Evolutionary conservation across 345 rosid genomes (phyloP).

Genomic region (Mercurialis annua): DNA sequence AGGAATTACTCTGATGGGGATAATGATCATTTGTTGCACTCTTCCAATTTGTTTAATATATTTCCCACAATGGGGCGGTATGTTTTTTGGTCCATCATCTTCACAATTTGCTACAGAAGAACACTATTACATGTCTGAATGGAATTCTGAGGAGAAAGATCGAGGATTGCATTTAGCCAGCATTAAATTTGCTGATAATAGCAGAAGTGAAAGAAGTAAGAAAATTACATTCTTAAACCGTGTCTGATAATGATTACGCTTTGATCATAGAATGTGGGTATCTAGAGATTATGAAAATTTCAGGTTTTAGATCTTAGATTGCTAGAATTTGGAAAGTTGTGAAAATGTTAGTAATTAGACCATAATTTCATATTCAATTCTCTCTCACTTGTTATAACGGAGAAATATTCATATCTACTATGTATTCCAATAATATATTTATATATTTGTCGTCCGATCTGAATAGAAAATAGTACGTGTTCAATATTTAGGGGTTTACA

Average conservation of each 20-base stretch:
- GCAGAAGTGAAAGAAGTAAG: slow-evolving; percentile 65
- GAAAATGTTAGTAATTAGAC: no score
- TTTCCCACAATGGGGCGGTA: slow-evolving; percentile 98
- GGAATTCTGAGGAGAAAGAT: slow-evolving; percentile 52
- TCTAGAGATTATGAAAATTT: no score
- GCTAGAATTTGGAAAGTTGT: no score
- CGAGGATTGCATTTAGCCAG: slow-evolving; percentile 53
- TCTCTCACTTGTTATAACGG: no score
- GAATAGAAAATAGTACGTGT: no score
- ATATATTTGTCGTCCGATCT: no score
- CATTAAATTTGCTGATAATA: slow-evolving; percentile 67
- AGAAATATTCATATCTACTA: no score
- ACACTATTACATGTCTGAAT: slow-evolving; percentile 73
- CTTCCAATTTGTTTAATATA: slow-evolving; percentile 47
- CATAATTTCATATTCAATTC: no score
- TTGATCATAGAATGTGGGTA: no score
- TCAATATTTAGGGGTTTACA: no score
- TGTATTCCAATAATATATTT: no score
- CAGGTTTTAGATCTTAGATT: no score
- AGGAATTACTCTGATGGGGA: slow-evolving; percentile 77
- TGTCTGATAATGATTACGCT: slow-evolving; percentile 11
- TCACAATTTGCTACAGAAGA: slow-evolving; percentile 48
- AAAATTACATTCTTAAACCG: slow-evolving; percentile 13
- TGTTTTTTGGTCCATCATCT: slow-evolving; percentile 71
- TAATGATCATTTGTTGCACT: slow-evolving; percentile 71